These are phyloP conservation scores for Trebouxia sp. DNA, from an alignment of 139 green algal genomes.

Conservation along the genomic window DNA sequence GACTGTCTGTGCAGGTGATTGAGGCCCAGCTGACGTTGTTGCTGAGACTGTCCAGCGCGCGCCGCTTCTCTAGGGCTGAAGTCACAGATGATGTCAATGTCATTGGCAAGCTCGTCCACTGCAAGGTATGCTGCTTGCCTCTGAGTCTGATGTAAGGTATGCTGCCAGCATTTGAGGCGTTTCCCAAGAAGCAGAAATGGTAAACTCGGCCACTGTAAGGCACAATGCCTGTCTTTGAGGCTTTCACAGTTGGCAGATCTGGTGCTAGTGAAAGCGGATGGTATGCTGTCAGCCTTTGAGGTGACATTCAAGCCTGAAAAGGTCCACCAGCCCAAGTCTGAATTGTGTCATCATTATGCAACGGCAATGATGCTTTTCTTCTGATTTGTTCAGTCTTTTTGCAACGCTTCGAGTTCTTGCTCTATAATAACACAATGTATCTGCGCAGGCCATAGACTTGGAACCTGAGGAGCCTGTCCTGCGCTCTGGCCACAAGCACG, in stretches of 20 bases:
- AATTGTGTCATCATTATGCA: neutral
- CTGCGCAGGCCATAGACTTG: constrained; percentile 55
- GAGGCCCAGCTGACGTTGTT: constrained; percentile 72
- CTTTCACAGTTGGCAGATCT: no score
- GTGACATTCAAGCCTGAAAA: no score
- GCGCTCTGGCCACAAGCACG: neutral
- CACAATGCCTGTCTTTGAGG: no score
- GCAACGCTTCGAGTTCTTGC: neutral
- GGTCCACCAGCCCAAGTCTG: neutral
- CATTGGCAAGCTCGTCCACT: constrained; percentile 8
- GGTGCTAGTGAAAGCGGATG: no score
- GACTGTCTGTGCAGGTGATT: constrained; percentile 45
- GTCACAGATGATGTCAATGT: constrained; percentile 38
- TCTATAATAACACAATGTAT: neutral
- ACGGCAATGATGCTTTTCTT: no score
- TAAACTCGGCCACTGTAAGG: no score
- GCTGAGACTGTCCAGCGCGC: constrained; percentile 45
- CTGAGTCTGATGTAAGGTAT: neutral
- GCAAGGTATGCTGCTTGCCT: neutral
- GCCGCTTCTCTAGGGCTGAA: constrained; percentile 48
- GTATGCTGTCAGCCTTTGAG: no score
- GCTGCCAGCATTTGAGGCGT: no score
- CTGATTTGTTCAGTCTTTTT: no score
- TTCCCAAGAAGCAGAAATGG: no score
- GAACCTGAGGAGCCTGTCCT: constrained; percentile 53